Conservation (phyloP, 208 protist genomes). For the Trypanosoma rangeli region DNA sequence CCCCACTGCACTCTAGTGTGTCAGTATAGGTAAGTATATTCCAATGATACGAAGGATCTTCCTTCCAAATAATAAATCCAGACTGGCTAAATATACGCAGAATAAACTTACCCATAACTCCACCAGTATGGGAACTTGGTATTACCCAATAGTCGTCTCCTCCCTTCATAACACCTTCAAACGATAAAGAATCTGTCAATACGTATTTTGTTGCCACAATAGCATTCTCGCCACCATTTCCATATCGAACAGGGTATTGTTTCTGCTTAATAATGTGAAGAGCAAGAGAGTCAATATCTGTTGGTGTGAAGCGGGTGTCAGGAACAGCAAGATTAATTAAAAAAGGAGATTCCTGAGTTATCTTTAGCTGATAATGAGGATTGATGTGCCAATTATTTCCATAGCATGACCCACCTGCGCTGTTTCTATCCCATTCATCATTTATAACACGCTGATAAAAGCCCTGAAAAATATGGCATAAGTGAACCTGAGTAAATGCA, state of each 20-base stretch:
- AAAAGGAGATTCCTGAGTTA: constrained; percentile 38
- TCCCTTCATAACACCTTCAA: constrained; percentile 54
- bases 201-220: constrained; percentile 45
- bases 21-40: constrained; percentile 26
- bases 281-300: constrained; percentile 48
- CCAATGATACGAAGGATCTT: constrained; percentile 61
- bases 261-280: constrained; percentile 65
- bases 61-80: constrained; percentile 51
- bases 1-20: constrained; percentile 42
- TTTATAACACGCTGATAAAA: constrained; percentile 49
- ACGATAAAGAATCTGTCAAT: constrained; percentile 50
- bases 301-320: constrained; percentile 52
- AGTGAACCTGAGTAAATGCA: constrained; percentile 65
- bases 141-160: constrained; percentile 80
- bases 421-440: constrained; percentile 53
- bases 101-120: constrained; percentile 57
- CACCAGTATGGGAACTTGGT: constrained; percentile 54
- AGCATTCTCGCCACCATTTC: constrained; percentile 18
- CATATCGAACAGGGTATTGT: constrained; percentile 58
- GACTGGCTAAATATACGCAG: constrained; percentile 51
- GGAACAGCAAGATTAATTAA: constrained; percentile 66
- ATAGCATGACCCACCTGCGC: constrained; percentile 49
- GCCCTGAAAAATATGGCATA: constrained; percentile 60
- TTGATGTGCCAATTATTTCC: constrained; percentile 67
- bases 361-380: constrained; percentile 69